Base-by-base conservation (phyloP, 306 rosid species). In the Glycine tomentella region DNA sequence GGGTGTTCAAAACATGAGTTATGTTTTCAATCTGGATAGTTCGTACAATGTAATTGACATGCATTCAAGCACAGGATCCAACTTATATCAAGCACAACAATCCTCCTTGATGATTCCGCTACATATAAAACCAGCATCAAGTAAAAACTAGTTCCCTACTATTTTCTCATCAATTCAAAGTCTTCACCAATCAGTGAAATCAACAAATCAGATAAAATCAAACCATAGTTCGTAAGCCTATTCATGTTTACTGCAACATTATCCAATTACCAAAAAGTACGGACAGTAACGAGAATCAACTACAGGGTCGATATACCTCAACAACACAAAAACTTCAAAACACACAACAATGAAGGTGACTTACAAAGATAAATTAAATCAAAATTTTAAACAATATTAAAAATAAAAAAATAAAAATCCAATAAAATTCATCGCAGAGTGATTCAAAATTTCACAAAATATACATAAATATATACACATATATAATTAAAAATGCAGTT, bases 181-280 rank as follows among this genome's bases (percentile, higher is more conserved):
- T 14, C 14, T 61, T 74, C 63, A 77, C 14, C 63, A 44, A 34
- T 38, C 56, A 64, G 20, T 9, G 40, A 64, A 73, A 83, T 76
- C 52, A 80, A 59, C 62, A 77, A 84, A 86, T 81, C 90, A 65
- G 77, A 86, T 58, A 57, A 73, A 81, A 85, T 64, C 83, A 66
- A 82, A 79, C 48, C 72, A 74, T 1, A 57, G 12, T 4, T 25
- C 63, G 34, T 16, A 8, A 57, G 34, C 12, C 31, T n/a, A 5
- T 65, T 66, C 49, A 65, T 77, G 68, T 70, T 76, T 33, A 70
- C 45, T 8, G 25, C 14, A 6, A 74, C 17, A 52, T 45, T 61
- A 45, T 74, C 67, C 36, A 52, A 40, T 46, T 10, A 17, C 66
- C 40, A 38, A 73, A 69, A 82, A 42, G 13, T 2, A 52, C 4